These are phyloP conservation scores for Cydonia oblonga DNA, from an alignment of 331 rosid species.

Conservation along the genomic window DNA sequence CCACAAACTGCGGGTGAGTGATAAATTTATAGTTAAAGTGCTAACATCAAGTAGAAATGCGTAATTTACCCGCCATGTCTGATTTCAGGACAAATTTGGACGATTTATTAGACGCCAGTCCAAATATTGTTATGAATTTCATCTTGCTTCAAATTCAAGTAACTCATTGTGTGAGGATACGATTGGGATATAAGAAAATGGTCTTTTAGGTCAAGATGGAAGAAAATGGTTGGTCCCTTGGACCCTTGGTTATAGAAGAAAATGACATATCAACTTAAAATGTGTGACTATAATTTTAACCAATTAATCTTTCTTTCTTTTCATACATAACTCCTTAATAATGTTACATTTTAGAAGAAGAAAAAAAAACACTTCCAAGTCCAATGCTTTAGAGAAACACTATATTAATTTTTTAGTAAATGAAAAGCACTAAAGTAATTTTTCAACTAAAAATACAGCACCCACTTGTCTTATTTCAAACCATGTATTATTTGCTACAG, in stretches of 20 bases:
- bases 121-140: neutral
- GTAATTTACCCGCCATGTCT: constrained; percentile 14
- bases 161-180: neutral
- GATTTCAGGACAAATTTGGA: neutral
- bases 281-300: neutral
- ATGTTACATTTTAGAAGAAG: no score
- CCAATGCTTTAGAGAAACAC: no score
- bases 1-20: constrained; percentile 5
- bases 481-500: no score
- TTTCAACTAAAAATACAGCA: no score
- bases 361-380: no score
- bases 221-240: neutral
- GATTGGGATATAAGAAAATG: neutral
- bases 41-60: neutral
- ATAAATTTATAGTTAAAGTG: no score
- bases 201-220: neutral
- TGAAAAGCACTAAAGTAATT: no score
- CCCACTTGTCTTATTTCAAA: no score
- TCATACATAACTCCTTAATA: no score
- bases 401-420: no score
- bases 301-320: no score
- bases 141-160: neutral
- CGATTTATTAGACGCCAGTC: neutral
- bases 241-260: neutral
- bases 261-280: neutral